Conservation (phyloP, 2,329 filamentous ascomycete species). For the Penicillium sp. region DNA sequence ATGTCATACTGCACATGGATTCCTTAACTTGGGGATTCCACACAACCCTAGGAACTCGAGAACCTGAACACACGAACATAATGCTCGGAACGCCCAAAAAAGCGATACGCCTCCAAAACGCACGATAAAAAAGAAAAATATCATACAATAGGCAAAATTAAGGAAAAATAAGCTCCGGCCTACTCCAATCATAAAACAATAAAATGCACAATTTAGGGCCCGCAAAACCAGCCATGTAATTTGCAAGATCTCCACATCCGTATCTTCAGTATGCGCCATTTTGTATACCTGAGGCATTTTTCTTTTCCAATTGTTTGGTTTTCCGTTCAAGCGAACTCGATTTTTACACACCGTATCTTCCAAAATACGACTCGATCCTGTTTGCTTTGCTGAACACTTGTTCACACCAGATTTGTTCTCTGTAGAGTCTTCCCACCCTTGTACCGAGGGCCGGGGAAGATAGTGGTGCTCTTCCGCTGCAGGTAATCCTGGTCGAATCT, state of each 20-base stretch:
- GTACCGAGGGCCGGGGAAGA: neutral
- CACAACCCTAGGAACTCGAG: too few relatives aligned
- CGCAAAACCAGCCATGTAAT: neutral
- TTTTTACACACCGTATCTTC: neutral
- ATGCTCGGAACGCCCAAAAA: neutral
- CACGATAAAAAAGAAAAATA: neutral
- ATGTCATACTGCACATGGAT: neutral
- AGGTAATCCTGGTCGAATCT: neutral
- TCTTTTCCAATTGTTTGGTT: conserved; percentile 19
- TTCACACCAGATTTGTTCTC: neutral
- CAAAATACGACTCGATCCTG: neutral
- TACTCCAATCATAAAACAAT: conserved; percentile 3
- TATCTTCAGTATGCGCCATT: conserved; percentile 24
- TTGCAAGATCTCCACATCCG: conserved; percentile 4
- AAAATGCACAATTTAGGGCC: neutral
- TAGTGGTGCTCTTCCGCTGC: neutral
- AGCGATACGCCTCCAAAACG: neutral
- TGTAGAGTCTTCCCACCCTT: neutral
- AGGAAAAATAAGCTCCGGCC: conserved; percentile 20
- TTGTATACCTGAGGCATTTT: conserved; percentile 28
- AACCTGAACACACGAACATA: neutral
- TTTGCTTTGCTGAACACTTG: neutral
- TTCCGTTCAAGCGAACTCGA: conserved; percentile 5
- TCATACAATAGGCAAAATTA: conserved; percentile 5
- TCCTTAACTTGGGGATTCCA: too few relatives aligned